Evolutionary conservation across 805 yeast genomes (phyloP), one percentile per base, ranked within the genome.

Genomic region (Lachancea sp.): DNA sequence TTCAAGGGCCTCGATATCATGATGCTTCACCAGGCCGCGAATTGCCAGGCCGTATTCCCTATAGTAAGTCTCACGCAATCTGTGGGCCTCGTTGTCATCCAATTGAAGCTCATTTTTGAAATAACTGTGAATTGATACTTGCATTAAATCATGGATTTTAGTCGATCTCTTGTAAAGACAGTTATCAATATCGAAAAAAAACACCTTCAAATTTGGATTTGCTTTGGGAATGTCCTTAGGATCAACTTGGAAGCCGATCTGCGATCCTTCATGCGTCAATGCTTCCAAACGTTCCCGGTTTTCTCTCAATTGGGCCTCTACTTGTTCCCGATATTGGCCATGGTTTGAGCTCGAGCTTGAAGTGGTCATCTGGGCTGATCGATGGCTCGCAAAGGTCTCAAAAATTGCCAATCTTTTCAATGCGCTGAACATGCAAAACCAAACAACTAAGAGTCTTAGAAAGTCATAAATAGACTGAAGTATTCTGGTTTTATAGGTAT

Each of bases 131-230:
- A 93, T 91, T 49, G 81, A 81, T 15, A 77, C 79, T 57, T 85
- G 95, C 97, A 91, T 91, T 65, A 87, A 60, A 54, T 85, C 93
- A 56, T 84, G 95, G 55, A 91, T 85, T 61, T 74, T 73, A 19
- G 85, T 76, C 1, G 88, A 79, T 46, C 89, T 70, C 43, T 77
- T 74, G 66, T 91, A 91, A 26, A 91, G 73, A 62, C 97, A 89
- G 63, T 91, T 91, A 69, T 91, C 99, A 44, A 91, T 88, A 62
- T 91, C 99, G 57, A 91, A 91, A 65, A 81, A 88, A 66, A 93
- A 86, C 13, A 72, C 68, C 19, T 57, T 65, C 17, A 54, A 19
- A 27, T 57, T 47, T 0, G 66, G 64, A 15, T 60, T 60, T 5
- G 65, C 58, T 11, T 45, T 39, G 1, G 68, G 67, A 3, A 52